Conservation (phyloP, 1,284 basidiomycete species). For the Inonotus obliquus region DNA sequence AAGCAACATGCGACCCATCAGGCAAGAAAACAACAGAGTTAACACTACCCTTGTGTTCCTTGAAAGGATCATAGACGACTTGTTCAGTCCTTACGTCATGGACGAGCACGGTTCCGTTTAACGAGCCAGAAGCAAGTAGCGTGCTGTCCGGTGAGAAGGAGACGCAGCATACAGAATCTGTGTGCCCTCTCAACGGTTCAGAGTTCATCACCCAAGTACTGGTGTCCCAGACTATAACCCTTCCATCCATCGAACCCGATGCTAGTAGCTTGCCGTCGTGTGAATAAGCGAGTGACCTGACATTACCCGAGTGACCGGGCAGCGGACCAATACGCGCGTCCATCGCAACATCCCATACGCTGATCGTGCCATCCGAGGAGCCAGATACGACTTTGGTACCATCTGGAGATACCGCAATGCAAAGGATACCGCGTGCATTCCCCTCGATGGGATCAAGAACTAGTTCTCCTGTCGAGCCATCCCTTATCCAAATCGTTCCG, state of each 20-base stretch:
- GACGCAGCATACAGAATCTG: not conserved
- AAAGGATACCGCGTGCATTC: not conserved
- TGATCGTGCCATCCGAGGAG: not conserved
- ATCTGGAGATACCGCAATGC: not conserved
- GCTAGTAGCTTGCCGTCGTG: conserved; percentile 4
- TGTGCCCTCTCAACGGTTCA: not conserved
- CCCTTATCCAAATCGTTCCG: not conserved
- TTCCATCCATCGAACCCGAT: not conserved
- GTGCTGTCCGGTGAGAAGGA: not conserved
- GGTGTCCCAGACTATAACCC: conserved; percentile 1
- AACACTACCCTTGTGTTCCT: not conserved
- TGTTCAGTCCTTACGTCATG: not conserved
- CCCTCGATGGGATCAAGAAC: not conserved
- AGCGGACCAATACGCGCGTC: not conserved
- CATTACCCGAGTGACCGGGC: no score
- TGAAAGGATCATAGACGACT: not conserved
- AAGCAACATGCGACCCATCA: conserved; percentile 40
- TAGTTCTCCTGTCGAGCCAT: not conserved
- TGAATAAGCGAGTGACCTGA: not conserved
- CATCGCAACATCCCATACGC: not conserved
- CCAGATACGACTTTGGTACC: not conserved
- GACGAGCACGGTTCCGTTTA: no score
- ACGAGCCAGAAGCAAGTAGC: not conserved
- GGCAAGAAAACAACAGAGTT: conserved; percentile 4
- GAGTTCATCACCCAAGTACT: not conserved